phyloP scores from a whole-genome alignment of 2,329 filamentous ascomycete genomes.

The Diaporthe sp. region DNA sequence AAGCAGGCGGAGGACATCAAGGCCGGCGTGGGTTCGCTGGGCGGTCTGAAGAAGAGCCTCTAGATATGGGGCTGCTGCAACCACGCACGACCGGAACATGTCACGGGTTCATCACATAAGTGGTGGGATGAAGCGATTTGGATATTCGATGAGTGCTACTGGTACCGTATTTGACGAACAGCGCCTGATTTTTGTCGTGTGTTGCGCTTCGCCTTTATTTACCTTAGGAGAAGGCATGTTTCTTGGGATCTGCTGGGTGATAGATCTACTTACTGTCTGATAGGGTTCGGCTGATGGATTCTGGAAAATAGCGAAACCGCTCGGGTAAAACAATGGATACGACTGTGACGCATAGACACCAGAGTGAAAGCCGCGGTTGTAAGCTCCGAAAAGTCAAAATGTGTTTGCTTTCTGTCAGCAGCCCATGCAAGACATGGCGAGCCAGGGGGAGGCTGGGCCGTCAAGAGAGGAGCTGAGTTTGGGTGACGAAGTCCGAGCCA shows the following conservation, averaged over 20 bases:
- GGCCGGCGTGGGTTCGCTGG: slow-evolving; percentile 46
- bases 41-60: slow-evolving; percentile 49
- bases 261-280: neutral
- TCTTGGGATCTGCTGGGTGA: neutral
- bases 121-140: slow-evolving; percentile 11
- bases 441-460: neutral
- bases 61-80: slow-evolving; percentile 31
- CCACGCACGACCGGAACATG: slow-evolving; percentile 3
- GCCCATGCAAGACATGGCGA: slow-evolving; percentile 26
- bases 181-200: neutral
- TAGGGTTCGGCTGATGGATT: neutral
- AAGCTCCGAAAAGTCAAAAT: slow-evolving; percentile 18
- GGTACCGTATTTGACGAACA: neutral
- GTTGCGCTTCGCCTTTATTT: neutral
- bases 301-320: slow-evolving; percentile 5
- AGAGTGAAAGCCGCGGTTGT: neutral
- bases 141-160: neutral
- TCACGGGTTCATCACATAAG: neutral
- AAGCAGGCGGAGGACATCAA: slow-evolving; percentile 50
- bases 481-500: slow-evolving; percentile 26
- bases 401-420: neutral
- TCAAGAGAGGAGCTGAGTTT: neutral
- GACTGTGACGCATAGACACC: neutral
- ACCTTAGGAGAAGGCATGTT: neutral
- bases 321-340: slow-evolving; percentile 22